Conservation (phyloP, 495 filamentous ascomycete species). For the Acidomyces sp. region DNA sequence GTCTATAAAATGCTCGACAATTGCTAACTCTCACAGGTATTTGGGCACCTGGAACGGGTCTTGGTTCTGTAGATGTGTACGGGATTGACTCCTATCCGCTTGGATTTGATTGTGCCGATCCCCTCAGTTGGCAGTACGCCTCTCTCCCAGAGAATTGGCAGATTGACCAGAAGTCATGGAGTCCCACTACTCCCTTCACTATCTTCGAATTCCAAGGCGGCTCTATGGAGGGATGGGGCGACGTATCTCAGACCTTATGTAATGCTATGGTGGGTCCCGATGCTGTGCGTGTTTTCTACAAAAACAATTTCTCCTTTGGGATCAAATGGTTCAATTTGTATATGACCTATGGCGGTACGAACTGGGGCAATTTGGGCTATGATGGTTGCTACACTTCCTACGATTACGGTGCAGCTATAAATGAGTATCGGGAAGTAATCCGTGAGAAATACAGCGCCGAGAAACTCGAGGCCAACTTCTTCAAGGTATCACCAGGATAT, state of each 20-base stretch:
- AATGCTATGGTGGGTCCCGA: conserved; percentile 49
- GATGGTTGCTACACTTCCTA: conserved; percentile 60
- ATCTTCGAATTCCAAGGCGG: conserved; percentile 65
- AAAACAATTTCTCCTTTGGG: conserved; percentile 58
- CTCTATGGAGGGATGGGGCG: conserved; percentile 55
- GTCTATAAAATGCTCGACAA: too few relatives aligned
- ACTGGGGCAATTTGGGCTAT: conserved; percentile 72
- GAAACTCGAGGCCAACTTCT: conserved; percentile 62
- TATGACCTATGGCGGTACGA: conserved; percentile 59
- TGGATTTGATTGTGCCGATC: conserved; percentile 37
- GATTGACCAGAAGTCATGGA: conserved; percentile 39
- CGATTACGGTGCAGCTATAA: conserved; percentile 56
- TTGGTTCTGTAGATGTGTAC: conserved; percentile 61
- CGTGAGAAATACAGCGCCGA: conserved; percentile 71
- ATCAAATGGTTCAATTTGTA: conserved; percentile 51
- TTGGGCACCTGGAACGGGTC: conserved; percentile 45
- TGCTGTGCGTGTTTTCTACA: conserved; percentile 68
- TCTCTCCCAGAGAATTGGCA: conserved; percentile 30
- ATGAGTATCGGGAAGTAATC: conserved; percentile 49
- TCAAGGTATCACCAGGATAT: conserved; percentile 53
- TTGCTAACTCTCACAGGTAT: conserved; percentile 40
- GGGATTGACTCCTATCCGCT: conserved; percentile 60
- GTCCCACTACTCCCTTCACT: conserved; percentile 53
- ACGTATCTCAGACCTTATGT: conserved; percentile 51
- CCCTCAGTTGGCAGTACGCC: conserved; percentile 30